phyloP scores from a whole-genome alignment of 305 asterid species.

The Lippia alba region DNA sequence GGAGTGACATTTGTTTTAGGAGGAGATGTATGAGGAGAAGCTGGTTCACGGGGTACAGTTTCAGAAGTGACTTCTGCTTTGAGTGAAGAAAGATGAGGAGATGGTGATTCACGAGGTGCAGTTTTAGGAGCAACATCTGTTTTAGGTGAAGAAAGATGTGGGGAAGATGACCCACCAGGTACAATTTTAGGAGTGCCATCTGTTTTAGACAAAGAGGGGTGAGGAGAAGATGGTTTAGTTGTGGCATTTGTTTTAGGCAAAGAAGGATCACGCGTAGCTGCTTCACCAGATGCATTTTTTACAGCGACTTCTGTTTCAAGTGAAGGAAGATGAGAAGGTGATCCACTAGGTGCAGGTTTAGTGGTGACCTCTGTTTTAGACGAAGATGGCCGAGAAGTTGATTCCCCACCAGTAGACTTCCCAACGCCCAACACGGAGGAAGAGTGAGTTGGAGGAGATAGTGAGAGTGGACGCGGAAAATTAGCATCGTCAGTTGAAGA shows the following conservation, averaged over 20 bases:
- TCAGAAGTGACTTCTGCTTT: no score
- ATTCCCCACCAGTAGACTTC: conserved; percentile 21
- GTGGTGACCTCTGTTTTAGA: background rate
- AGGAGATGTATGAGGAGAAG: no score
- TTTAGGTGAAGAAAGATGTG: background rate
- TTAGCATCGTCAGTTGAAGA: conserved; percentile 38
- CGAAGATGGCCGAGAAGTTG: background rate
- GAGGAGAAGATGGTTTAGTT: conserved; percentile 31
- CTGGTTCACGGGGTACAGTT: no score
- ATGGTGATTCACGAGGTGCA: background rate
- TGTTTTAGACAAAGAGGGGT: conserved; percentile 31
- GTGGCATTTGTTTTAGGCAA: no score
- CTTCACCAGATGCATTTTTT: background rate
- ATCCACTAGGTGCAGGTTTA: no score
- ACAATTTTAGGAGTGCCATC: conserved; percentile 25
- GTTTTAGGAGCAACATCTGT: background rate
- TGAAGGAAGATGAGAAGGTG: conserved; percentile 37
- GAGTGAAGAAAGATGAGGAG: conserved; percentile 7
- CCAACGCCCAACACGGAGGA: conserved; percentile 31
- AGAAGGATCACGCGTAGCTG: no score
- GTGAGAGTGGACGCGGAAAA: conserved; percentile 37
- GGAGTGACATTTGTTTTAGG: no score
- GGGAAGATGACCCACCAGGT: background rate
- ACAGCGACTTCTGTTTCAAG: conserved; percentile 31
- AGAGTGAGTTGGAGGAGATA: conserved; percentile 39